Evolutionary conservation across 108 stramenopile genomes (phyloP), one percentile per base, ranked within the genome.

Genomic region (Discostella pseudostelligera): DNA sequence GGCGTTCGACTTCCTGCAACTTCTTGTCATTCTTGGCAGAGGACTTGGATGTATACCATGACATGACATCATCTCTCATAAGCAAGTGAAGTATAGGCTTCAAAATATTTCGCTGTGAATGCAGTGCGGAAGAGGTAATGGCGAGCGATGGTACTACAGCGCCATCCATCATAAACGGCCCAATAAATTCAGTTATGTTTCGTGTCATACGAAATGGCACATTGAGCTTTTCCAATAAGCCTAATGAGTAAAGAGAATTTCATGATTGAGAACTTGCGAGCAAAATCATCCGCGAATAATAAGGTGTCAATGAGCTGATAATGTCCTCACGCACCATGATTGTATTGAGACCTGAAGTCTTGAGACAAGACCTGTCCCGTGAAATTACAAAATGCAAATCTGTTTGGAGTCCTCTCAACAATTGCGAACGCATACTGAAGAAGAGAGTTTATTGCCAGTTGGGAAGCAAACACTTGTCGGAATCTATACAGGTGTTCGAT

Each of bases 151-250:
- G 78, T 25, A 87, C 50, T 54, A 90, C 88, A 11, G 70, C 65
- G 4, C 89, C 89, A 16, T 89, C 79, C 0, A 89, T 45, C 45
- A 88, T 54, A 48, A 85, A 70, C 28, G 86, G 79, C 13, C 92
- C 92, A 28, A 93, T 73, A 16, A 84, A 73, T 22, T 65, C 72
- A 7, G 70, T 47, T 8, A 93, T 72, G 42, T 90, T 90, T 37
- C 87, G 76, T 45, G 92, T 93, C 84, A 93, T 62, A 13, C 92
- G 76, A 65, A 89, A 93, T n/a, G 92, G 92, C 39, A 93, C 68
- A 11, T 61, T 56, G 20, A 62, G 80, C 8, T 60, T 62, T 43
- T 87, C 87, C 22, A 93, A 71, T 54, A 87, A 79, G 0, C 91
- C 84, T 70, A n/a, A 46, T 8, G 2, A 13, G 11, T 19, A 9